Percentiles rank a stretch among this genome's conserved stretches.
phyloP scores from a whole-genome alignment of 805 yeast genomes.

The Sungouiozyma ichnusensis region DNA sequence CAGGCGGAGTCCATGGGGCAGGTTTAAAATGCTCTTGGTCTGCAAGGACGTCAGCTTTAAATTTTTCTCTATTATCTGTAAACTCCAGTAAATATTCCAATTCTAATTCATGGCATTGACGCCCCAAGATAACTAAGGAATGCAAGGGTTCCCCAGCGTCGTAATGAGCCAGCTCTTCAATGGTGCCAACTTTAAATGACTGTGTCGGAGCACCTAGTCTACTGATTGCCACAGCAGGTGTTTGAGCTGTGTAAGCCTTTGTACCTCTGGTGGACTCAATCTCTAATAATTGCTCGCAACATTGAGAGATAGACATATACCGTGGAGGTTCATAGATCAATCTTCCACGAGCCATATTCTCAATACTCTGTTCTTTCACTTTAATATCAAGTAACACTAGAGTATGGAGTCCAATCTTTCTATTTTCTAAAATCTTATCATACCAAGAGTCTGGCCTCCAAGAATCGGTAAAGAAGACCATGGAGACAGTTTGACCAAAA shows the following conservation, averaged over 20 bases:
- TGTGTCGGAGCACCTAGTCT: slow-evolving; percentile 84
- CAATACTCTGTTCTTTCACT: slow-evolving; percentile 92
- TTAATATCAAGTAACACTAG: slow-evolving; percentile 81
- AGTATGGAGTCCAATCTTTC: slow-evolving; percentile 86
- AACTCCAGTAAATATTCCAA: slow-evolving; percentile 73
- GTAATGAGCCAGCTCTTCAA: slow-evolving; percentile 63
- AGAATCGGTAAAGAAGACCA: slow-evolving; percentile 87
- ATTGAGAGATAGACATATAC: slow-evolving; percentile 85
- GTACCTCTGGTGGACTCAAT: slow-evolving; percentile 71
- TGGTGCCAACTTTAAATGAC: slow-evolving; percentile 72
- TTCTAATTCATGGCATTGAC: slow-evolving; percentile 90
- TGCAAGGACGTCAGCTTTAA: slow-evolving; percentile 33
- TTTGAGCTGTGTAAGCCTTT: slow-evolving; percentile 68
- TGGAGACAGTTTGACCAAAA: slow-evolving; percentile 94
- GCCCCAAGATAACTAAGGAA: slow-evolving; percentile 80
- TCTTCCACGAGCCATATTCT: slow-evolving; percentile 88
- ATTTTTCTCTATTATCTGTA: slow-evolving; percentile 48
- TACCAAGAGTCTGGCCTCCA: slow-evolving; percentile 98
- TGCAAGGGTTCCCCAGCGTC: slow-evolving; percentile 94
- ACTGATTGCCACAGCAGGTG: slow-evolving; percentile 91
- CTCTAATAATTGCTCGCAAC: slow-evolving; percentile 80
- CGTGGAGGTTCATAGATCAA: slow-evolving; percentile 93
- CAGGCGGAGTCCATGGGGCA: slow-evolving; percentile 51
- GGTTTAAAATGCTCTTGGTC: slow-evolving; percentile 70
- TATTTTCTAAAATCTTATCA: slow-evolving; percentile 76